phyloP scores from a whole-genome alignment of 2,329 filamentous ascomycete species.

The Aspergillus calidoustus region DNA sequence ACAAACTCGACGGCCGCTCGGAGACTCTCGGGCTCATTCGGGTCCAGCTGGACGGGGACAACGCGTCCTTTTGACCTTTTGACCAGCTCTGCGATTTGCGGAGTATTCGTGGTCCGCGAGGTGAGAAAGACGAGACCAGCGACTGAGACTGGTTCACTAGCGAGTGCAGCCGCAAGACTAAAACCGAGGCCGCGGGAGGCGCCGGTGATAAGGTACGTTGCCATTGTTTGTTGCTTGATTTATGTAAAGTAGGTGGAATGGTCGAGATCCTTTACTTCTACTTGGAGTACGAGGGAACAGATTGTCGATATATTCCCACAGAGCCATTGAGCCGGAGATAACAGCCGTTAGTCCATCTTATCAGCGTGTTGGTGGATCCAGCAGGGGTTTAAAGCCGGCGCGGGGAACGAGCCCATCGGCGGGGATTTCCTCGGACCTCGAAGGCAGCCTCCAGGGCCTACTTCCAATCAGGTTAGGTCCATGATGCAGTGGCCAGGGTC shows the following conservation, averaged over 20 bases:
- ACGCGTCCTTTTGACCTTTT: slow-evolving; percentile 38
- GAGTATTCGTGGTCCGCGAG: slow-evolving; percentile 31
- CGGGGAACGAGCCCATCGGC: too few relatives aligned
- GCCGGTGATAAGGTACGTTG: slow-evolving; percentile 42
- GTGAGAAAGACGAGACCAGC: slow-evolving; percentile 47
- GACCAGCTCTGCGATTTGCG: slow-evolving; percentile 38
- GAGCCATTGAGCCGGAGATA: too few relatives aligned
- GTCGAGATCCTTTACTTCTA: too few relatives aligned
- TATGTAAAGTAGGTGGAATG: neutral
- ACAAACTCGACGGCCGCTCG: slow-evolving; percentile 40
- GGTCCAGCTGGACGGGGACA: slow-evolving; percentile 40
- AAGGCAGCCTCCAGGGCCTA: too few relatives aligned
- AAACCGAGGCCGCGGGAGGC: slow-evolving; percentile 42
- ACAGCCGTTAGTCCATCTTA: too few relatives aligned
- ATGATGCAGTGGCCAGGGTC: too few relatives aligned
- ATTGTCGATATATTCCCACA: too few relatives aligned
- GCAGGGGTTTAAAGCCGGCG: too few relatives aligned
- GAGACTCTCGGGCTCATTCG: slow-evolving; percentile 41
- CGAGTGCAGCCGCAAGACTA: slow-evolving; percentile 32
- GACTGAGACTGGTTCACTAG: slow-evolving; percentile 33
- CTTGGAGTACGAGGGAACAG: too few relatives aligned
- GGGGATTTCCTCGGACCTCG: too few relatives aligned
- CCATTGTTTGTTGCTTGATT: slow-evolving; percentile 27
- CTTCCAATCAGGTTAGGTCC: too few relatives aligned
- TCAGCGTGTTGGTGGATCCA: too few relatives aligned